A percentile compares a stretch with the other conserved stretches of the same genome.
These are phyloP conservation scores for Teratosphaeria epicoccoides DNA, from an alignment of 2,329 filamentous ascomycete genomes.

Conservation along the genomic window DNA sequence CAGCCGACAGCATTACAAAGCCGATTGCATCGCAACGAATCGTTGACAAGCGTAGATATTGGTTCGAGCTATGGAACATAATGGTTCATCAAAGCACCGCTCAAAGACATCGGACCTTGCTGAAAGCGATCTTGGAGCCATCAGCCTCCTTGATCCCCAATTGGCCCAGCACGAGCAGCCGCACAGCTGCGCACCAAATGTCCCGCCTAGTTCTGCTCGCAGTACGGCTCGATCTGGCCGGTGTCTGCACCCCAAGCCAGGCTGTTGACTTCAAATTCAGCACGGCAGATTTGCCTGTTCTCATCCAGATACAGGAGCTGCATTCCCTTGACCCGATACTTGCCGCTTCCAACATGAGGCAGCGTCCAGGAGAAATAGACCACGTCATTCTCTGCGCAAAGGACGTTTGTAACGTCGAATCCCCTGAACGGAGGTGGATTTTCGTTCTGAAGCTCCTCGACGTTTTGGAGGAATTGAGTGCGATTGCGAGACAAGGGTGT, in stretches of 20 bases:
- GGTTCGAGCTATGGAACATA: too few species aligned
- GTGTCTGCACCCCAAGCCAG: slow-evolving; percentile 8
- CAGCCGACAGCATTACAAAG: too few species aligned
- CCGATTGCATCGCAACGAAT: too few species aligned
- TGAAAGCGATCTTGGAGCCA: too few species aligned
- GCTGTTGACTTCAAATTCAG: slow-evolving; percentile 9
- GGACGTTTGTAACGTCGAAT: not conserved
- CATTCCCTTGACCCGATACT: slow-evolving; percentile 6
- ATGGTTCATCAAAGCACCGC: too few species aligned
- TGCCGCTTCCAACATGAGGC: slow-evolving; percentile 1
- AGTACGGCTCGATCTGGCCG: not conserved
- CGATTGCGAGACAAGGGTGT: not conserved
- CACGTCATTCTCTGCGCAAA: not conserved
- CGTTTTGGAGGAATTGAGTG: not conserved
- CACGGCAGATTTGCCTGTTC: slow-evolving; percentile 2
- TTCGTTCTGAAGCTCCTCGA: not conserved
- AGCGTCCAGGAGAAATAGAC: not conserved
- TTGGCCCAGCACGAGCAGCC: not conserved
- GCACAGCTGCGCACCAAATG: not conserved
- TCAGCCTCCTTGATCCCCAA: not conserved
- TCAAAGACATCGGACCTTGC: too few species aligned
- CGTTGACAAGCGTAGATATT: too few species aligned
- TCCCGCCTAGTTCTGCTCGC: not conserved
- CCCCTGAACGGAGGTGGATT: not conserved
- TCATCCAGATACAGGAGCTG: slow-evolving; percentile 4